A percentile compares a stretch with the other conserved stretches of the same genome.
Conservation (phyloP, 2,329 filamentous ascomycete species). For the Malbranchea cinnamomea region DNA sequence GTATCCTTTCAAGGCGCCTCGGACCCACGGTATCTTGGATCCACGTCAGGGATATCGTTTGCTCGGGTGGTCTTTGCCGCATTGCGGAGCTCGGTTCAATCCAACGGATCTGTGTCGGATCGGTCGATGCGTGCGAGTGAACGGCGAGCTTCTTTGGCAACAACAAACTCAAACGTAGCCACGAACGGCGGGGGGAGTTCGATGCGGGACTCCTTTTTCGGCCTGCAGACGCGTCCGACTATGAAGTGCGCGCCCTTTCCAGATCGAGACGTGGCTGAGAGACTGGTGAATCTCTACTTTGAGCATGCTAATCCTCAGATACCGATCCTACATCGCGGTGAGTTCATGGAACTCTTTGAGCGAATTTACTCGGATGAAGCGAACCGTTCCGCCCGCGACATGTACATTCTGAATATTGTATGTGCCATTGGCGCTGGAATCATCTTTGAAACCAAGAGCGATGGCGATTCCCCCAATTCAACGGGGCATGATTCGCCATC, state of each 20-base stretch:
- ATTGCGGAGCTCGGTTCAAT: slow-evolving; percentile 59
- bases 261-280: slow-evolving; percentile 54
- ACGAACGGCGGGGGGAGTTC: slow-evolving; percentile 47
- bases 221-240: slow-evolving; percentile 78
- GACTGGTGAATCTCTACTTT: slow-evolving; percentile 73
- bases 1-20: slow-evolving; percentile 63
- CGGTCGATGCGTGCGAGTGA: slow-evolving; percentile 45
- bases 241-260: slow-evolving; percentile 80
- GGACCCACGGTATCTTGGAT: slow-evolving; percentile 68
- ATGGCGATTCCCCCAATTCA: slow-evolving; percentile 5
- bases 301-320: slow-evolving; percentile 95
- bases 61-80: slow-evolving; percentile 87
- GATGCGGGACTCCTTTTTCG: slow-evolving; percentile 93
- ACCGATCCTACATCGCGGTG: slow-evolving; percentile 72
- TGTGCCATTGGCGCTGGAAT: slow-evolving; percentile 93
- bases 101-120: slow-evolving; percentile 47
- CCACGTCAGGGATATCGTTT: slow-evolving; percentile 84
- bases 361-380: slow-evolving; percentile 58
- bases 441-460: slow-evolving; percentile 48
- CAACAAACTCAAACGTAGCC: slow-evolving; percentile 18
- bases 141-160: slow-evolving; percentile 33
- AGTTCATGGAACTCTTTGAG: slow-evolving; percentile 82
- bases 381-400: slow-evolving; percentile 57
- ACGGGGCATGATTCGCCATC: too few relatives aligned
- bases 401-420: slow-evolving; percentile 94